A percentile compares a stretch with the other conserved stretches of the same genome.
phyloP scores from a whole-genome alignment of 805 yeast genomes.

The Blastobotrys robertii region DNA sequence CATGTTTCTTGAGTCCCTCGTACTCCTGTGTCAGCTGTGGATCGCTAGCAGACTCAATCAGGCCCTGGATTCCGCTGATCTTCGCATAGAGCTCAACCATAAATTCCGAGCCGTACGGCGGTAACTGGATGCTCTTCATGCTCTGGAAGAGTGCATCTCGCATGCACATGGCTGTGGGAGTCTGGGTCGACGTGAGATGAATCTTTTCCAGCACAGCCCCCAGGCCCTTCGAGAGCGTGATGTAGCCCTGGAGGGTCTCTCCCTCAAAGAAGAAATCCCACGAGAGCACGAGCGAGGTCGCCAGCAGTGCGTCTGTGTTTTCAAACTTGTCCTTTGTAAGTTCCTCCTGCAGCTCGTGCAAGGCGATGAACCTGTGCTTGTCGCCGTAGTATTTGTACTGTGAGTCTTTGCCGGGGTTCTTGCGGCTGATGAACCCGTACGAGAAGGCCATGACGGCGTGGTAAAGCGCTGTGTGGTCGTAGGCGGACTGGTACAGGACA shows the following conservation, averaged over 20 bases:
- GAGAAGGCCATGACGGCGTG: conserved; percentile 22
- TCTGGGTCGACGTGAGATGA: conserved; percentile 13
- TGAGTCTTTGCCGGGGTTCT: conserved; percentile 7
- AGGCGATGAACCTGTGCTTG: conserved; percentile 18
- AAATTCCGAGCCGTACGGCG: conserved; percentile 24
- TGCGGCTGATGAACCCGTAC: conserved; percentile 17
- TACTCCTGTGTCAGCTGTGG: conserved; percentile 10
- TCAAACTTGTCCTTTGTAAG: conserved; percentile 10
- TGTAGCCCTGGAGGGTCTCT: conserved; percentile 17
- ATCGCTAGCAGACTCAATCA: conserved; percentile 2
- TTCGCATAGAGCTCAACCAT: conserved; percentile 24
- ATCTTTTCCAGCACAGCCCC: conserved; percentile 21
- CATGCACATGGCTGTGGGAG: conserved; percentile 21
- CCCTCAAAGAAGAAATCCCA: conserved; percentile 24
- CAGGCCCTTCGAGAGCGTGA: conserved; percentile 20
- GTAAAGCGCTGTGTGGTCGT: conserved; percentile 15
- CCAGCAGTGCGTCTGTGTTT: conserved; percentile 16
- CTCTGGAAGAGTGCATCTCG: conserved; percentile 25
- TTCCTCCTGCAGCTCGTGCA: conserved; percentile 15
- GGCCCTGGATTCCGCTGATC: conserved; percentile 14
- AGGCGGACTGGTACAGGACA: conserved; percentile 14
- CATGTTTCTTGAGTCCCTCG: conserved; percentile 6
- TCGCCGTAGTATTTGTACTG: conserved; percentile 9
- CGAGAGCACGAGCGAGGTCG: conserved; percentile 19
- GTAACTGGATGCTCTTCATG: conserved; percentile 26